Evolutionary conservation across 1,139 yeast genomes (phyloP).

Genomic region (Candida labiduridarum): DNA sequence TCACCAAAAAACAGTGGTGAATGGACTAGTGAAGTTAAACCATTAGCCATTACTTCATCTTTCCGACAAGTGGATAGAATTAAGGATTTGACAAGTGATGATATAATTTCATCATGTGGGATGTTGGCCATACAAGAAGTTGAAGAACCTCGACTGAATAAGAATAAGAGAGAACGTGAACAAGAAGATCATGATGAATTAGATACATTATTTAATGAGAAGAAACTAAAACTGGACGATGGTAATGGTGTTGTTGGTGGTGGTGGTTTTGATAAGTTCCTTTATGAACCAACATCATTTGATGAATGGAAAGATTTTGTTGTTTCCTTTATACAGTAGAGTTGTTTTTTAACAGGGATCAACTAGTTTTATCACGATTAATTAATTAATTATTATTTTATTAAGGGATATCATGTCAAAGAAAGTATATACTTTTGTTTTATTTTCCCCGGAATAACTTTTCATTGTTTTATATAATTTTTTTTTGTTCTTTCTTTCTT

Average conservation of each 20-base stretch:
- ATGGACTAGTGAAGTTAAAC: slow-evolving; percentile 52
- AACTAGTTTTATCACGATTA: neutral
- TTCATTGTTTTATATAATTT: too few relatives aligned
- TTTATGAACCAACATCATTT: slow-evolving; percentile 39
- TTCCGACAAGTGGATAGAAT: slow-evolving; percentile 47
- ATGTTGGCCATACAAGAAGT: slow-evolving; percentile 7
- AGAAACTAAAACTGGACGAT: slow-evolving; percentile 30
- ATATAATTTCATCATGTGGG: slow-evolving; percentile 33
- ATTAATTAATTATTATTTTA: neutral
- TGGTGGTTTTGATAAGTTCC: slow-evolving; percentile 21
- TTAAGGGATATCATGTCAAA: neutral
- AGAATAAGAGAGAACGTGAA: slow-evolving; percentile 30
- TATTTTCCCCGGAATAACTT: too few relatives aligned
- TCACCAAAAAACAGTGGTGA: slow-evolving; percentile 31
- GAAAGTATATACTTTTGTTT: too few relatives aligned
- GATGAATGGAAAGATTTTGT: slow-evolving; percentile 42
- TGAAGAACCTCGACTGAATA: slow-evolving; percentile 14
- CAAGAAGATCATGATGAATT: slow-evolving; percentile 42
- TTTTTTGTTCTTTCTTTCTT: too few relatives aligned
- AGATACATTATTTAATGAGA: slow-evolving; percentile 40
- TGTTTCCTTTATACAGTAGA: slow-evolving; percentile 12
- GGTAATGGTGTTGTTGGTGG: neutral
- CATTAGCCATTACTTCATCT: slow-evolving; percentile 48
- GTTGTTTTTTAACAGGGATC: too few relatives aligned
- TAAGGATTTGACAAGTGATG: slow-evolving; percentile 31